A percentile compares a stretch with the other conserved stretches of the same genome.
These are phyloP conservation scores for Tulasnella sp. DNA, from an alignment of 768 basidiomycete species.

Conservation along the genomic window DNA sequence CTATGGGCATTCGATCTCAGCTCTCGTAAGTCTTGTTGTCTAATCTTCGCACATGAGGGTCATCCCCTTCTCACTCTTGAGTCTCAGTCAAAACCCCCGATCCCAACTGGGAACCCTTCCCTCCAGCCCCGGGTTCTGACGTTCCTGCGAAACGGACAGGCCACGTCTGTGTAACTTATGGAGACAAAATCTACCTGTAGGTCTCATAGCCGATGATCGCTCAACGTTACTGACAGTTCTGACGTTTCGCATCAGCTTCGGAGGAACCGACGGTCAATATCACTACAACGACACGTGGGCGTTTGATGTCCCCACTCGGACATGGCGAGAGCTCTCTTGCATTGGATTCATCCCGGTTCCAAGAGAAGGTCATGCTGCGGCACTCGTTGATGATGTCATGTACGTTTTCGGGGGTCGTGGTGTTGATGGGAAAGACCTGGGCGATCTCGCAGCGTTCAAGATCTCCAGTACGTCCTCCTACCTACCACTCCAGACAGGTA, in stretches of 20 bases:
- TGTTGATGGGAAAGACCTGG: conserved; percentile 90
- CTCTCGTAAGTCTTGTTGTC: conserved; percentile 51
- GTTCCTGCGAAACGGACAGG: conserved; percentile 78
- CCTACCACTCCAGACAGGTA: background rate
- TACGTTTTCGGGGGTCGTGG: conserved; percentile 97
- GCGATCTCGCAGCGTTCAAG: conserved; percentile 93
- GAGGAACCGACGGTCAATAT: conserved; percentile 95
- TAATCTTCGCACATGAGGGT: background rate
- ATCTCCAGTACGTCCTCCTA: conserved; percentile 66
- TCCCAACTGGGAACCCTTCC: conserved; percentile 61
- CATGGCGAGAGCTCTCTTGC: conserved; percentile 86
- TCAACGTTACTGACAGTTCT: conserved; percentile 18
- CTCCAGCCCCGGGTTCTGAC: conserved; percentile 35
- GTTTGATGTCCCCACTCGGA: conserved; percentile 66
- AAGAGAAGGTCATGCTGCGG: conserved; percentile 91
- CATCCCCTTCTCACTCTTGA: conserved; percentile 1
- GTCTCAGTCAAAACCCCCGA: conserved; percentile 65
- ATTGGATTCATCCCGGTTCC: conserved; percentile 95
- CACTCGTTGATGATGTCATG: conserved; percentile 92
- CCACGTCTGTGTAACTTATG: conserved; percentile 73
- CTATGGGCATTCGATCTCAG: conserved; percentile 94
- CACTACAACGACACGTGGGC: conserved; percentile 99
- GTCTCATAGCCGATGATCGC: conserved; percentile 27
- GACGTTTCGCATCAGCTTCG: conserved; percentile 46
- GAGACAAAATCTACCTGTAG: conserved; percentile 74